Base-by-base conservation (phyloP, 1,284 basidiomycete genomes). In the Sporisorium scitamineum region DNA sequence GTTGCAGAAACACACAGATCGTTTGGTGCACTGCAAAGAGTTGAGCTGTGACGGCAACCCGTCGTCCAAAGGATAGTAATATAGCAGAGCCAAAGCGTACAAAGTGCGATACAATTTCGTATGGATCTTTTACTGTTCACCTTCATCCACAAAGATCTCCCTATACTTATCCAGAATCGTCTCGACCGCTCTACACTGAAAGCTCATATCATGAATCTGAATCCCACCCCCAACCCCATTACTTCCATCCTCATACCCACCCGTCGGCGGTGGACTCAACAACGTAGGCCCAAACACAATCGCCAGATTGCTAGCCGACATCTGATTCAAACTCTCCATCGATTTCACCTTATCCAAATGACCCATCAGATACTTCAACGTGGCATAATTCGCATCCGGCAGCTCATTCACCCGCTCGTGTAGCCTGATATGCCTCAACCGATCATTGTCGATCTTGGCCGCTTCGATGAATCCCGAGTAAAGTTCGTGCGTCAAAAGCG, bases 251-350 rank as follows among this genome's bases (percentile, higher is more conserved):
- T 57, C 69, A 24, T 58, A 61, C 2, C 66, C 70, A 13, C 47
- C n/a, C n/a, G n/a, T 54, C 13, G 74, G 68, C 3, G 82, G 82
- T 7, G 84, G 76, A 24, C 68, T 66, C 16, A 85, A 58, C 34
- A 99, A 87, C 6, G 96, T 98, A 10, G 96, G 96, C 1, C 97
- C 96, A 86, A 99, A 99, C 10, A 99, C 94, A 78, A 99, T 97
- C 7, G 94, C 92, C 34, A 99, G 87, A 86, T 99, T 99, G 75
- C 93, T 92, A 55, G 92, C 91, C 9, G 92, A 91, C 96, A 99
- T 99, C 55, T 93, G 92, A 85, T 99, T 99, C 59, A 91, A 88
- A 7, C 69, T 52, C 57, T 84, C 80, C 14, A 75, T 39, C 4
- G 45, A 20, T n/a, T 73, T 75, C 18, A 85, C 66, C 27, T 71